A percentile compares a stretch with the other conserved stretches of the same genome.
Conservation (phyloP, 1,284 basidiomycete species). For the Fomes fomentarius region DNA sequence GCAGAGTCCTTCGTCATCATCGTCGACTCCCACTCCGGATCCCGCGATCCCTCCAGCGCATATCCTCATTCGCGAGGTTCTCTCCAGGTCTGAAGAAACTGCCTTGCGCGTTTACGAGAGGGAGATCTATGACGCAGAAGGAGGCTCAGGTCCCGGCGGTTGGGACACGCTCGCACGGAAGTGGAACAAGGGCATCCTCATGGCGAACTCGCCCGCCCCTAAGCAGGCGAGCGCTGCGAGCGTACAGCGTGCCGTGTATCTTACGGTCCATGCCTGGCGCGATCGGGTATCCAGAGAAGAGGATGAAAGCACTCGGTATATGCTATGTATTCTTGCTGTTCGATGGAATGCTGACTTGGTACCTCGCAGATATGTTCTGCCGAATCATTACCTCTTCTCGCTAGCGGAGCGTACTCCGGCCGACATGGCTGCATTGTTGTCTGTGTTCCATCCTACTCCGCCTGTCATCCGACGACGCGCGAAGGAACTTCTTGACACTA, state of each 20-base stretch:
- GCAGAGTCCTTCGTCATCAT: constrained; percentile 34
- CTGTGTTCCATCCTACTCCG: constrained; percentile 60
- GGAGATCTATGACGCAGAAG: constrained; percentile 68
- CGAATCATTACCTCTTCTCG: constrained; percentile 72
- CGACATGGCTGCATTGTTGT: constrained; percentile 59
- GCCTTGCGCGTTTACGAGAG: constrained; percentile 69
- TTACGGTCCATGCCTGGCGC: constrained; percentile 83
- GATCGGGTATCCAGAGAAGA: constrained; percentile 81
- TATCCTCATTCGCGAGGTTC: constrained; percentile 55
- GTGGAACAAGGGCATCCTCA: constrained; percentile 70
- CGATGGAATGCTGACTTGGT: not conserved
- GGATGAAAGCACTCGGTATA: constrained; percentile 86
- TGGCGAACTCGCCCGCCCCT: constrained; percentile 31
- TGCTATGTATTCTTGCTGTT: constrained; percentile 22
- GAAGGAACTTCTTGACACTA: constrained; percentile 63
- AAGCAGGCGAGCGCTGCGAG: constrained; percentile 17
- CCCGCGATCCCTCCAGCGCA: constrained; percentile 29
- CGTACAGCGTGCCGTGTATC: constrained; percentile 64
- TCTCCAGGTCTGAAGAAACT: constrained; percentile 74
- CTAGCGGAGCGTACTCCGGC: constrained; percentile 70
- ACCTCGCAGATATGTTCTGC: constrained; percentile 63
- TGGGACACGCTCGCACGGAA: constrained; percentile 81
- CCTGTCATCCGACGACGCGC: constrained; percentile 59
- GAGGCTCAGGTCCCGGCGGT: constrained; percentile 69
- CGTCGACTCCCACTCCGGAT: constrained; percentile 30